A percentile compares a stretch with the other conserved stretches of the same genome.
These are phyloP conservation scores for Aegilops bicornis DNA, from an alignment of 176 grass and related monocot genomes.

Conservation along the genomic window DNA sequence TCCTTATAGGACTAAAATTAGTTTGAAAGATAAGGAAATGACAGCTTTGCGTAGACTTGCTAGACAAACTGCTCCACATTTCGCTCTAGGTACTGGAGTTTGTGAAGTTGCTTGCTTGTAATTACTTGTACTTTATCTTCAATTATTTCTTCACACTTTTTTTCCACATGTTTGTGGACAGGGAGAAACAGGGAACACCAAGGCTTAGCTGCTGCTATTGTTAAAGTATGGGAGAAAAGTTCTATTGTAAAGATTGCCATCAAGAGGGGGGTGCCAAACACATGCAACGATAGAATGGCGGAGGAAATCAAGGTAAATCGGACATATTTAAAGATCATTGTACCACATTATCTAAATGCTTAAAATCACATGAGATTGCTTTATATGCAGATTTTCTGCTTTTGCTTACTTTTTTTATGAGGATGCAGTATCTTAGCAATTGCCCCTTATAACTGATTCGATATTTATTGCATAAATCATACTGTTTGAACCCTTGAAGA, in stretches of 20 bases:
- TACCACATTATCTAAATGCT: constrained; percentile 1
- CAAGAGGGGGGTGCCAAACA: constrained; percentile 84
- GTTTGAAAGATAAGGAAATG: constrained; percentile 72
- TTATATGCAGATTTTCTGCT: neutral
- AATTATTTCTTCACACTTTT: neutral
- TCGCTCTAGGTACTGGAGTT: constrained; percentile 67
- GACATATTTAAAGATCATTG: neutral
- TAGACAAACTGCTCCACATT: constrained; percentile 92
- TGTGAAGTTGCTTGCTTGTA: neutral
- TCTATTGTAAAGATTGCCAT: constrained; percentile 90
- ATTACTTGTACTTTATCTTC: neutral
- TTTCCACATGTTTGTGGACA: constrained; percentile 27
- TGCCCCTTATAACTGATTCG: neutral
- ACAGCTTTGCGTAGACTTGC: constrained; percentile 69
- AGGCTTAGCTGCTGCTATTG: constrained; percentile 85
- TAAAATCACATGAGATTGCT: neutral
- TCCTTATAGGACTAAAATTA: constrained; percentile 62
- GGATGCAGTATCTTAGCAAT: neutral
- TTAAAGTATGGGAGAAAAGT: constrained; percentile 99
- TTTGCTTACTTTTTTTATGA: constrained; percentile 7
- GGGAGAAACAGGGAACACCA: constrained; percentile 95
- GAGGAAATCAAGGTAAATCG: constrained; percentile 85
- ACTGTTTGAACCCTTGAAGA: neutral
- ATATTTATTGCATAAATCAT: neutral
- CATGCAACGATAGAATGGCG: constrained; percentile 80